phyloP scores from a whole-genome alignment of 257 asterid species.

The Verbena officinalis region DNA sequence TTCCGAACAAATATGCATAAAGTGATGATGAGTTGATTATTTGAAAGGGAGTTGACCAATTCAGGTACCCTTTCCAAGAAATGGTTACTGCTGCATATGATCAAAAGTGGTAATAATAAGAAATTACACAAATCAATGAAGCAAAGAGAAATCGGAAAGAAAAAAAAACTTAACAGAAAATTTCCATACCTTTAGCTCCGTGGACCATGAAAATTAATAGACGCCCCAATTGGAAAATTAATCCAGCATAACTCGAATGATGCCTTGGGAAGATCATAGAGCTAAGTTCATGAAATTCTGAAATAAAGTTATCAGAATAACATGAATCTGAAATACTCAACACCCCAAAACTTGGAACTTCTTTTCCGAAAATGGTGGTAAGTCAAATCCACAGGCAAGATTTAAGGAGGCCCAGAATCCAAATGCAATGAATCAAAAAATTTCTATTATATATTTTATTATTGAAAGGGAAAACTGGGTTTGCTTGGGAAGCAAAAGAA shows the following conservation, averaged over 20 bases:
- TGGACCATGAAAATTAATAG: conserved; percentile 30
- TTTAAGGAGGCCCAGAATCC: conserved; percentile 29
- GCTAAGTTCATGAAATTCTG: conserved; percentile 41
- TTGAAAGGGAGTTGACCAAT: conserved; percentile 31
- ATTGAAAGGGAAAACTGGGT: conserved; percentile 19
- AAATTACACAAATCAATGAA: conserved; percentile 25
- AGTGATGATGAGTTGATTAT: conserved; percentile 25
- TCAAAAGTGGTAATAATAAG: conserved; percentile 26
- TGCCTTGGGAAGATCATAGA: conserved; percentile 54
- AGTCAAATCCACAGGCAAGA: conserved; percentile 40
- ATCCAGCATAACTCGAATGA: conserved; percentile 45
- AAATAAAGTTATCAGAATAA: conserved; percentile 11
- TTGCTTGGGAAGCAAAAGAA: conserved; percentile 37
- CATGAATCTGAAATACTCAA: conserved; percentile 17
- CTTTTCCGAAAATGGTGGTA: conserved; percentile 38
- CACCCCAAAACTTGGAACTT: conserved; percentile 23
- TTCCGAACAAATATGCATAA: conserved; percentile 26
- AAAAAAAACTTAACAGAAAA: conserved; percentile 14
- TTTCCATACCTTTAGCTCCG: conserved; percentile 56
- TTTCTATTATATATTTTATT: conserved; percentile 8
- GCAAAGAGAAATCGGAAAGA: not conserved
- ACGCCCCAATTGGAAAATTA: conserved; percentile 30
- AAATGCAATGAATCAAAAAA: conserved; percentile 52
- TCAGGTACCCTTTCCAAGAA: conserved; percentile 34
- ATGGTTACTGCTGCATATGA: conserved; percentile 35